Evolutionary conservation across 371 early-diverging fungal genomes (phyloP), one percentile per base, ranked within the genome.

Genomic region (Astathelohania contejeani): DNA sequence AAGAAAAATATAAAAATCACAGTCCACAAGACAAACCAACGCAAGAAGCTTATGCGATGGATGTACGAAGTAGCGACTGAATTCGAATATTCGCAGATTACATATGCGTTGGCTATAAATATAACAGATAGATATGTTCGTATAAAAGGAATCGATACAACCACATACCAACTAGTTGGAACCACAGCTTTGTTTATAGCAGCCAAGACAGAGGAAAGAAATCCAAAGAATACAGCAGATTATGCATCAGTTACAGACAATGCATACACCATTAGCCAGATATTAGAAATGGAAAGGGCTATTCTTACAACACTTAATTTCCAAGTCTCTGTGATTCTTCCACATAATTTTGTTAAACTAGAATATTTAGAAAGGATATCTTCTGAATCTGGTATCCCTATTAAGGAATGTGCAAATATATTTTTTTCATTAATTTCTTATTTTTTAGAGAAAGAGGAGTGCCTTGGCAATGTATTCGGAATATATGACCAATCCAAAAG

Each of bases 61-160:
- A 44, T 73, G 20, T 70, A 66, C 47, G 74, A 73, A 37, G 70
- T 73, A 38, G 49, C 39, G 7, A 47, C 29, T 27, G 70, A 70
- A 22, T 73, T 62, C 45, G 43, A 37, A 18, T 62, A 70, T 29
- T 49, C 49, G 10, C 51, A 49, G 18, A 19, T 52, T 18, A 68
- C 67, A 3, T 70, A 50, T 43, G 49, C 57, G 10, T 47, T 35
- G 27, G 57, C 66, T 3, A 53, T 70, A 0, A 47, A 58, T 24
- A 66, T 73, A 28, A 23, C 68, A 50, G 74, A 73, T 50, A 56
- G 32, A 37, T 73, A 67, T 42, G 49, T 49, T 28, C 46, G 45
- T 16, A 35, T 49, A 18, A 19, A 32, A 1, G 54, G 58, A 4
- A 39, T 59, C 22, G 38, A 43, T 14, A 37, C 59, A 32, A 40